Evolutionary conservation across 2,329 filamentous ascomycete species (phyloP), one percentile per base, ranked within the genome.

Genomic region (Sporothrix brunneoviolacea): DNA sequence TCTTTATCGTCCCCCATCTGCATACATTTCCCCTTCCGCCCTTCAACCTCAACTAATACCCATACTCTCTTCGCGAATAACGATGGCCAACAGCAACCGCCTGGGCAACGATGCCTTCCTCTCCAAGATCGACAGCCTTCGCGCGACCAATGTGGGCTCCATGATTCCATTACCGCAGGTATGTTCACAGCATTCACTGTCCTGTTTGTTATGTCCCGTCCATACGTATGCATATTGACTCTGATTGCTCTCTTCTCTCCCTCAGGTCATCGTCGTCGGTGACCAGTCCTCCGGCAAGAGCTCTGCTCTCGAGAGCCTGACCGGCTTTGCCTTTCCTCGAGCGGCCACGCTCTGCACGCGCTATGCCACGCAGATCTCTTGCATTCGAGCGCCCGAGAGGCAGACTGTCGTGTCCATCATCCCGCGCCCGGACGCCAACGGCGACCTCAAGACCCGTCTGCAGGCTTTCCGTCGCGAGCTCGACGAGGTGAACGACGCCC

Each of bases 201-300:
- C n/a, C n/a, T n/a, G n/a, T n/a, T n/a, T n/a, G n/a, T n/a, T n/a
- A n/a, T n/a, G n/a, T n/a, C n/a, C n/a, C n/a, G n/a, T n/a, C n/a
- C n/a, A n/a, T n/a, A n/a, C n/a, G n/a, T n/a, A n/a, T n/a, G n/a
- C n/a, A n/a, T n/a, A n/a, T n/a, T n/a, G n/a, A n/a, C n/a, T n/a
- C n/a, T n/a, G n/a, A n/a, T n/a, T n/a, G n/a, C n/a, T n/a, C n/a
- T n/a, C n/a, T n/a, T n/a, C n/a, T 13, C 51, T 65, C 1, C 62
- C 62, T 8, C 15, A 88, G 70, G 86, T 88, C 58, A 82, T 80
- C 54, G 84, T 88, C 30, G 83, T 88, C 42, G 84, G 84, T 58
- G 86, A 84, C 61, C 84, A 87, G 63, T 87, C 83, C 8, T 85
- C 82, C 59, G 84, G 84, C 64, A 88, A 88, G 74, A 85, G 81